Conservation (phyloP, 768 basidiomycete species). For the Filobasidium floriforme region DNA sequence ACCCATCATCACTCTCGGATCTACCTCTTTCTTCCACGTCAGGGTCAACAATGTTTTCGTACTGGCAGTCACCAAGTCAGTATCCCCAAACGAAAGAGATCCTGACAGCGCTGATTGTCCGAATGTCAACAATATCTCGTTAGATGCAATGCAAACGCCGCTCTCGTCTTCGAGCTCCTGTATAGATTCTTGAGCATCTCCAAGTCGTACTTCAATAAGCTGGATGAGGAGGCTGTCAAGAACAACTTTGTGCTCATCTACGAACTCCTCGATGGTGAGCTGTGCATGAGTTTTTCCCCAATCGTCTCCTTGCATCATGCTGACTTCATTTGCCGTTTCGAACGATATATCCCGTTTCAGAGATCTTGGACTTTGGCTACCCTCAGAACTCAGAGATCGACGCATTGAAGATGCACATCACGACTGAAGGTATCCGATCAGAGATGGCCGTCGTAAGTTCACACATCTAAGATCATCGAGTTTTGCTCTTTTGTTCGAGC, state of each 20-base stretch:
- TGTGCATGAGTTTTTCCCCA: too few species aligned
- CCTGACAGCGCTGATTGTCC: background rate
- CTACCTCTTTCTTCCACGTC: slow-evolving; percentile 98
- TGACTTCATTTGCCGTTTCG: background rate
- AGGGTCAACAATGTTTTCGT: slow-evolving; percentile 91
- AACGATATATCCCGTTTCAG: slow-evolving; percentile 46
- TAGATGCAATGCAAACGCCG: slow-evolving; percentile 94
- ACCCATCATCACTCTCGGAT: slow-evolving; percentile 93
- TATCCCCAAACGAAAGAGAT: background rate
- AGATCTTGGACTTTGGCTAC: slow-evolving; percentile 98
- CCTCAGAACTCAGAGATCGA: slow-evolving; percentile 99
- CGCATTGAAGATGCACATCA: slow-evolving; percentile 94
- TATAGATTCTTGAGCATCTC: slow-evolving; percentile 93
- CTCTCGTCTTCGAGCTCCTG: slow-evolving; percentile 93
- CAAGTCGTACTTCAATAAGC: slow-evolving; percentile 93
- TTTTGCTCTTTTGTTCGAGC: background rate
- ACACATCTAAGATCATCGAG: too few species aligned
- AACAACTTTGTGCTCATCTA: slow-evolving; percentile 99
- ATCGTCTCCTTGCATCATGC: background rate
- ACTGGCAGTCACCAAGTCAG: slow-evolving; percentile 89
- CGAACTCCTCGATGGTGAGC: slow-evolving; percentile 87
- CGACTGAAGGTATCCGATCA: slow-evolving; percentile 87
- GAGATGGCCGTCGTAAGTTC: slow-evolving; percentile 68
- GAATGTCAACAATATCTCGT: background rate
- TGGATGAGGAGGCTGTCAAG: slow-evolving; percentile 96